Conservation (phyloP, 345 rosid species). For the Linum usitatissimum region DNA sequence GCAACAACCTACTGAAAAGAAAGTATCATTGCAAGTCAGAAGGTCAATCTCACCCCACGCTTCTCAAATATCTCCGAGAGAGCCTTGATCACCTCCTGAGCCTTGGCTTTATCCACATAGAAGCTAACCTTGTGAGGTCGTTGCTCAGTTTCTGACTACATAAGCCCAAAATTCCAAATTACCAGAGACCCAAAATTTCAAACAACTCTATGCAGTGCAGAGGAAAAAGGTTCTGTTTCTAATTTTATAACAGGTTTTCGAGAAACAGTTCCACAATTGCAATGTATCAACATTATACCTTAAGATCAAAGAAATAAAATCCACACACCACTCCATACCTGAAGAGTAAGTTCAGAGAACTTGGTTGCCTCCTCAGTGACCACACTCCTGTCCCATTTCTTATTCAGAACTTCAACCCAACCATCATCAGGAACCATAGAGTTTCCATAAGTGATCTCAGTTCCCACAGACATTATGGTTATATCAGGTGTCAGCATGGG, state of each 20-base stretch:
- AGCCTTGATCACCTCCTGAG: conserved; percentile 45
- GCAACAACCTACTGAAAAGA: not conserved
- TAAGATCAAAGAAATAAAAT: not conserved
- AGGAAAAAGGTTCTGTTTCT: not conserved
- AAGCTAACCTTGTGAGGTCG: conserved; percentile 89
- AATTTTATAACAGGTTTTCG: too few relatives aligned
- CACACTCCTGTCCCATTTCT: conserved; percentile 70
- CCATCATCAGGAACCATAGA: conserved; percentile 85
- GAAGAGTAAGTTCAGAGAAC: conserved; percentile 79
- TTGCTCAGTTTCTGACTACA: conserved; percentile 86
- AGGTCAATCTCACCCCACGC: conserved; percentile 42
- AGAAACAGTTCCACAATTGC: not conserved
- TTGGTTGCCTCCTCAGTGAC: conserved; percentile 67
- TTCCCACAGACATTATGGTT: conserved; percentile 95
- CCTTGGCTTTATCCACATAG: conserved; percentile 72
- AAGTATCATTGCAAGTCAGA: not conserved
- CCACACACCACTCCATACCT: conserved; percentile 35
- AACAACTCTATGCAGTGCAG: not conserved
- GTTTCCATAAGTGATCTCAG: conserved; percentile 89
- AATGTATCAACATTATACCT: not conserved
- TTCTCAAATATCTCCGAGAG: conserved; percentile 52
- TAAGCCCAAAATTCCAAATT: conserved; percentile 12
- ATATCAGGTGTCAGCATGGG: conserved; percentile 94
- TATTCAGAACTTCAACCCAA: conserved; percentile 71
- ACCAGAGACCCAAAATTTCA: conserved; percentile 6